Conservation (phyloP, 2,329 filamentous ascomycete species). For the Xylaria sp. region DNA sequence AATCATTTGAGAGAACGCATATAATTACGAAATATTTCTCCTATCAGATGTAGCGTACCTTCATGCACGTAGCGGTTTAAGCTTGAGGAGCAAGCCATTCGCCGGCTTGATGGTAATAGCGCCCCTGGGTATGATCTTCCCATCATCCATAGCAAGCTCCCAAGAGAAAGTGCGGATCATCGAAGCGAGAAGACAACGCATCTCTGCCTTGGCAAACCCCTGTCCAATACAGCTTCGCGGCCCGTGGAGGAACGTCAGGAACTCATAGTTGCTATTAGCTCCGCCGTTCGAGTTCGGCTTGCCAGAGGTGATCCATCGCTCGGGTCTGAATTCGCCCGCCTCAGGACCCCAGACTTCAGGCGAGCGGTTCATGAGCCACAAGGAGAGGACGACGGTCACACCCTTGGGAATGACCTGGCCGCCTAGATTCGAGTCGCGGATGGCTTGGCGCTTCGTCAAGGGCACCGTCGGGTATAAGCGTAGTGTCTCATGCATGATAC, state of each 20-base stretch:
- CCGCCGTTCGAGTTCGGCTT: conserved; percentile 68
- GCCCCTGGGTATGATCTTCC: conserved; percentile 68
- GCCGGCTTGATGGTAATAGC: conserved; percentile 75
- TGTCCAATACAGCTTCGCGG: conserved; percentile 78
- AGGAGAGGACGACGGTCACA: conserved; percentile 69
- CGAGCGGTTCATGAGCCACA: conserved; percentile 71
- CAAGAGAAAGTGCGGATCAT: conserved; percentile 73
- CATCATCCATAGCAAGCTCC: conserved; percentile 67
- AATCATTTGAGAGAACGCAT: background rate
- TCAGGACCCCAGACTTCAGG: conserved; percentile 74
- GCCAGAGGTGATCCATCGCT: conserved; percentile 70
- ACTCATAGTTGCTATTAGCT: conserved; percentile 74
- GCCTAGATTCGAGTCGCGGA: conserved; percentile 65
- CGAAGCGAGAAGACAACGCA: conserved; percentile 76
- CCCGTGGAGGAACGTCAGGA: conserved; percentile 76
- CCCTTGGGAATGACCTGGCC: conserved; percentile 72
- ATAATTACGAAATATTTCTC: background rate
- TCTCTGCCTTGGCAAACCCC: conserved; percentile 77
- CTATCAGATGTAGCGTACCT: background rate
- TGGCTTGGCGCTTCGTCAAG: conserved; percentile 70
- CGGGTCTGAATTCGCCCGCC: conserved; percentile 74
- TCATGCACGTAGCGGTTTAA: conserved; percentile 24
- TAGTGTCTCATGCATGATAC: conserved; percentile 69
- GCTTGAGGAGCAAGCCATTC: conserved; percentile 68
- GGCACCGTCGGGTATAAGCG: conserved; percentile 70